Percentiles rank a stretch among this genome's conserved stretches.
Evolutionary conservation across 2,329 filamentous ascomycete species (phyloP).

Genomic region (Akanthomyces dipterigenus): DNA sequence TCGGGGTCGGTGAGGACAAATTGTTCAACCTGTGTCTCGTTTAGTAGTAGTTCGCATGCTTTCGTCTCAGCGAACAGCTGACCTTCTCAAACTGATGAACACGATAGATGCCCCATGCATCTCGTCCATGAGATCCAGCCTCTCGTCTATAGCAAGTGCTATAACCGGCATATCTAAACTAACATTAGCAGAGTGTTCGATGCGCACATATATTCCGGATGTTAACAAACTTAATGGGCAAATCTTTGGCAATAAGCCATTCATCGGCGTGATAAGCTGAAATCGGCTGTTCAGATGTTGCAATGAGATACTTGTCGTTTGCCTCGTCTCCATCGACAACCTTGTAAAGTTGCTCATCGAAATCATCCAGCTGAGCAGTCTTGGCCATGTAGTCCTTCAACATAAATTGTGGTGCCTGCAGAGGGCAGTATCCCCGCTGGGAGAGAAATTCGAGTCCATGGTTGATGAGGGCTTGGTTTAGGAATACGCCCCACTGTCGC

Average conservation of each 20-base stretch:
- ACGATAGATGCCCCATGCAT: conserved; percentile 97
- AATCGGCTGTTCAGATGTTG: conserved; percentile 90
- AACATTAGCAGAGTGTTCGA: background rate
- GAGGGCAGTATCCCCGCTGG: conserved; percentile 71
- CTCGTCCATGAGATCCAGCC: conserved; percentile 75
- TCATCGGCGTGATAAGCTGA: conserved; percentile 89
- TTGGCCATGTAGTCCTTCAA: conserved; percentile 94
- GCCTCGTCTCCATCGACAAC: conserved; percentile 81
- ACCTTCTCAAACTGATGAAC: conserved; percentile 97
- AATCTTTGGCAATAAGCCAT: conserved; percentile 77
- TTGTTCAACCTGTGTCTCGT: conserved; percentile 53
- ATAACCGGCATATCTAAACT: conserved; percentile 79
- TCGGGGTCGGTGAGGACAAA: conserved; percentile 78
- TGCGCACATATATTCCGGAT: background rate
- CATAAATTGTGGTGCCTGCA: conserved; percentile 92
- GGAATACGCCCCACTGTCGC: conserved; percentile 79
- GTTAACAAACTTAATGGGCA: conserved; percentile 68
- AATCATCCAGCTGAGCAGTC: conserved; percentile 93
- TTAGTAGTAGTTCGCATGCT: background rate
- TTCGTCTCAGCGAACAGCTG: conserved; percentile 4
- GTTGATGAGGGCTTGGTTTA: conserved; percentile 90
- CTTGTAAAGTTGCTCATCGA: conserved; percentile 98
- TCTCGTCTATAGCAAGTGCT: conserved; percentile 95
- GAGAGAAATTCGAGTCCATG: conserved; percentile 88
- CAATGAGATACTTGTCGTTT: conserved; percentile 74